Percentiles rank a stretch among this genome's conserved stretches.
phyloP scores from a whole-genome alignment of 2,329 filamentous ascomycete genomes.

The Colletotrichum echinochloae region DNA sequence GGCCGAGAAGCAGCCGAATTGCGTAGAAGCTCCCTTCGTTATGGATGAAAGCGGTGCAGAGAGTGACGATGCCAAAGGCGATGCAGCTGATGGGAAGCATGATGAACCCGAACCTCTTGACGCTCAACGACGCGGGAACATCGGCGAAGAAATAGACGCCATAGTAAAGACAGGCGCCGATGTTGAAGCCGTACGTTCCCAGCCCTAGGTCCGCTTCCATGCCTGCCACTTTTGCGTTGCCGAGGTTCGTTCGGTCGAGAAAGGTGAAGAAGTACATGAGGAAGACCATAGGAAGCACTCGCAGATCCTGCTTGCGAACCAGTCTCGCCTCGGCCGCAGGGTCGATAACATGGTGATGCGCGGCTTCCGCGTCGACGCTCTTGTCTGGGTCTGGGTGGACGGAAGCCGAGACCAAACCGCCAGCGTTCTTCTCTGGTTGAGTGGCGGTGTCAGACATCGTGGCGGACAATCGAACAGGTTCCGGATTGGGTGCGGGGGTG shows the following conservation, averaged over 20 bases:
- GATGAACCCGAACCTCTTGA: constrained; percentile 41
- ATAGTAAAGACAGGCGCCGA: constrained; percentile 43
- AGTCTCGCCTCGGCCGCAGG: constrained; percentile 40
- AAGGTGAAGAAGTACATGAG: constrained; percentile 67
- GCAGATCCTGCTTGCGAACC: constrained; percentile 49
- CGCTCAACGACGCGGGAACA: constrained; percentile 41
- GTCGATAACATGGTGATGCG: constrained; percentile 41
- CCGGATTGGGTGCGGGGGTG: too few species aligned
- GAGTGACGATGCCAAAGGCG: constrained; percentile 68
- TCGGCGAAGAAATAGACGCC: constrained; percentile 43
- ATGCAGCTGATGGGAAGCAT: constrained; percentile 50
- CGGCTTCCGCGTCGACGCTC: constrained; percentile 39
- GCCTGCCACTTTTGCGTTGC: constrained; percentile 60
- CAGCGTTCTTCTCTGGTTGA: constrained; percentile 11
- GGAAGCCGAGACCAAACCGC: not conserved
- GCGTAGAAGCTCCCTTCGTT: constrained; percentile 59
- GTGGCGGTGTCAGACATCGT: constrained; percentile 11
- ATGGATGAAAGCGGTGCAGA: constrained; percentile 71
- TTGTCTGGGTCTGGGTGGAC: not conserved
- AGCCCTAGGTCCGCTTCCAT: constrained; percentile 54
- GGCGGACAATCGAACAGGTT: not conserved
- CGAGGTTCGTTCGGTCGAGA: constrained; percentile 63
- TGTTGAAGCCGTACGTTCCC: constrained; percentile 48
- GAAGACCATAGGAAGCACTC: constrained; percentile 62
- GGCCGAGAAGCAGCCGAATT: constrained; percentile 70